Evolutionary conservation across 192 early-diverging fungal genomes (phyloP).

Genomic region (Coemansia sp.): DNA sequence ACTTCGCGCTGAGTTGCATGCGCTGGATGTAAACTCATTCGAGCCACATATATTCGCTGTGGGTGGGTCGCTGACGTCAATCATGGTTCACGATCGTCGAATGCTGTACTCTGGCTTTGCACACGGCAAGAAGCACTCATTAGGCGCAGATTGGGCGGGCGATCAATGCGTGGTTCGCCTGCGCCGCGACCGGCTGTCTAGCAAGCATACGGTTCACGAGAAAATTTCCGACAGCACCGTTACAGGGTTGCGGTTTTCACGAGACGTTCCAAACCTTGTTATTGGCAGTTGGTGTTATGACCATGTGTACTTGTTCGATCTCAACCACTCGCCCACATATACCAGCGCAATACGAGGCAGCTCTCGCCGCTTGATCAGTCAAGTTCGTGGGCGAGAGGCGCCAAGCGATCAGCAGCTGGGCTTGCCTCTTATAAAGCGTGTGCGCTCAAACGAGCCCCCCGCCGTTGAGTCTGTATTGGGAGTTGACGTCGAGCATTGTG

Average conservation of each 20-base stretch:
- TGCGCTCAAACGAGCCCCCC: slow-evolving; percentile 3
- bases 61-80: slow-evolving; percentile 56
- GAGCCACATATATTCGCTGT: slow-evolving; percentile 58
- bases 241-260: slow-evolving; percentile 49
- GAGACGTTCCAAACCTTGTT: slow-evolving; percentile 38
- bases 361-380: not conserved
- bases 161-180: slow-evolving; percentile 39
- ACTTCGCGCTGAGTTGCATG: slow-evolving; percentile 52
- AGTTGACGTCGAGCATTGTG: not conserved
- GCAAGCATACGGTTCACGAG: slow-evolving; percentile 14
- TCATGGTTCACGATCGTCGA: slow-evolving; percentile 55
- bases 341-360: slow-evolving; percentile 6
- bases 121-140: not conserved
- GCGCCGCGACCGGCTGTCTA: slow-evolving; percentile 8
- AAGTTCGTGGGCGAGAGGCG: not conserved
- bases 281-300: slow-evolving; percentile 62
- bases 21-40: slow-evolving; percentile 53
- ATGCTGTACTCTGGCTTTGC: slow-evolving; percentile 19
- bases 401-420: not conserved
- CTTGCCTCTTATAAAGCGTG: slow-evolving; percentile 13
- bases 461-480: not conserved
- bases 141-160: slow-evolving; percentile 21
- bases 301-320: slow-evolving; percentile 59
- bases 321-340: slow-evolving; percentile 32
- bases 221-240: slow-evolving; percentile 24